Percentiles rank a stretch among this genome's conserved stretches.
These are phyloP conservation scores for Cutaneotrichosporon sp. DNA, from an alignment of 1,284 basidiomycete species.

Conservation along the genomic window DNA sequence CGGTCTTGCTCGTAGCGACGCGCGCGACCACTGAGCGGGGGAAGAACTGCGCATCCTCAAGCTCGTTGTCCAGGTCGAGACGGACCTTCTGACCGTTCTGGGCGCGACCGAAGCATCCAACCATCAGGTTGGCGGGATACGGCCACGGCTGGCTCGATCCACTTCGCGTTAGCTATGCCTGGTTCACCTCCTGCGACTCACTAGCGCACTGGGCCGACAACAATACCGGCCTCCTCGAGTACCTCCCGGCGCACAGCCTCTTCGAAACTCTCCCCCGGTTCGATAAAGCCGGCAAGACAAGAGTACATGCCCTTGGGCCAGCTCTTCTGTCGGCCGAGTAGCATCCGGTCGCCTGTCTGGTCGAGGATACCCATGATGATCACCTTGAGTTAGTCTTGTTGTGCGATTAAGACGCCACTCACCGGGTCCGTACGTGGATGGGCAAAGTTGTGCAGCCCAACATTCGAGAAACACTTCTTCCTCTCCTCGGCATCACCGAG, in stretches of 20 bases:
- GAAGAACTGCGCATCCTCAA: conserved; percentile 90
- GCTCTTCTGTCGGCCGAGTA: conserved; percentile 70
- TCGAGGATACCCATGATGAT: conserved; percentile 88
- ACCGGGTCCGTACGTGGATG: conserved; percentile 77
- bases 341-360: conserved; percentile 68
- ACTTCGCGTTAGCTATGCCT: conserved; percentile 17
- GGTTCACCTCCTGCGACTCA: conserved; percentile 49
- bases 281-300: conserved; percentile 83
- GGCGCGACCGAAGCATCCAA: conserved; percentile 71
- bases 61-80: conserved; percentile 88
- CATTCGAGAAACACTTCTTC: conserved; percentile 52
- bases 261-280: conserved; percentile 91
- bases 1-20: conserved; percentile 55
- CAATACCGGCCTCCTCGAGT: conserved; percentile 89
- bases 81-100: conserved; percentile 70
- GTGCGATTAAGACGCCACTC: conserved; percentile 18
- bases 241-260: conserved; percentile 90
- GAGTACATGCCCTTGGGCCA: conserved; percentile 62
- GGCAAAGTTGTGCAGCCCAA: conserved; percentile 79
- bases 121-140: conserved; percentile 84
- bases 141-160: conserved; percentile 56
- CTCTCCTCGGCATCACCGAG: conserved; percentile 30
- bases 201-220: conserved; percentile 76
- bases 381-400: conserved; percentile 53
- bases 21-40: conserved; percentile 62